Evolutionary conservation across 148 eudicot genomes (phyloP), one percentile per base, ranked within the genome.

Genomic region (Gaultheria prostrata): DNA sequence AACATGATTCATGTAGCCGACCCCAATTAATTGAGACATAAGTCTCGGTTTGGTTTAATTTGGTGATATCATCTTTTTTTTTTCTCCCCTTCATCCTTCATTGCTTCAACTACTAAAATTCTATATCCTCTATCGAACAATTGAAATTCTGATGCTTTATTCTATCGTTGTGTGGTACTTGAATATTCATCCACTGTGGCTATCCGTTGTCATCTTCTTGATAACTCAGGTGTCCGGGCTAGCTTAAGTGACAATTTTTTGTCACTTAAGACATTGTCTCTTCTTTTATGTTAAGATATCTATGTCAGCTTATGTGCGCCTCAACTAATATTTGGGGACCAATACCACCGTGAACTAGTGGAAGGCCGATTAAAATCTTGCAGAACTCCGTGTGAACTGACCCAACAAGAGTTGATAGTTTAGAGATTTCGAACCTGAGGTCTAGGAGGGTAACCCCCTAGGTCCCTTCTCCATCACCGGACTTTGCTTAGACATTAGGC

Each of bases 111-210:
- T 46, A 45, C 46, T 85, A 69, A 83, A 83, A 30, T 67, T 67
- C 46, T 65, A 74, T 80, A 80, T 83, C 80, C 57, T 79, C 85
- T 63, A 65, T 73, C 45, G 53, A 54, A 32, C 59, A 82, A 24
- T 63, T 71, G 39, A 72, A 56, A 54, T 70, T 57, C 46, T 61
- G 71, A 74, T 86, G 83, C 83, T 53, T 76, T 76, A 79, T 83
- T 73, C 49, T 74, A 33, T 43, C 49, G 17, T 80, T 83, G 70
- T 17, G 21, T 65, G 82, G 33, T 51, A 67, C 32, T 84, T 35
- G 81, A 78, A 54, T 14, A 63, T 49, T 49, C 67, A 69, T 71
- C 78, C 67, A 51, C 24, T 80, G 12, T 79, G 70, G 30, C 18
- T 26, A 11, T 76, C 5, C 20, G 45, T 8, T 54, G 1, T 32